Evolutionary conservation across 169 alveolate species (phyloP).

Genomic region (Plasmodium gallinaceum): DNA sequence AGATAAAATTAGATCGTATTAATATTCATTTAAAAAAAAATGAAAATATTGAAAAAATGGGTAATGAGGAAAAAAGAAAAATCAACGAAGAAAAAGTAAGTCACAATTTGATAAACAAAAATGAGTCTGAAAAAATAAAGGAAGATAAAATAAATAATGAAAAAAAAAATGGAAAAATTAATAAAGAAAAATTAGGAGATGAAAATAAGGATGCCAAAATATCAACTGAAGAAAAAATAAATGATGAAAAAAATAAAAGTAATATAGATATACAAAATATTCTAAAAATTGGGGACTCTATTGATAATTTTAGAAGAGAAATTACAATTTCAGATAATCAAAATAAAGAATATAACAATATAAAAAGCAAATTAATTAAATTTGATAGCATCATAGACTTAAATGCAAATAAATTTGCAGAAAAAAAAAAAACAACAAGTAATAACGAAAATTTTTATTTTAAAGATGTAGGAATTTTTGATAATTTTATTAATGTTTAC

Average conservation of each 20-base stretch:
- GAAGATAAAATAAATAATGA: not conserved
- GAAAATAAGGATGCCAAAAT: not conserved
- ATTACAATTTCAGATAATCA: not conserved
- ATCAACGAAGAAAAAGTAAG: no score
- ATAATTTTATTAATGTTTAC: constrained; percentile 47
- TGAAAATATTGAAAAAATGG: no score
- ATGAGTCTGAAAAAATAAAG: no score
- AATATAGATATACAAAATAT: not conserved
- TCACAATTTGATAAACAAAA: no score
- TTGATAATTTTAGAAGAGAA: constrained; percentile 30
- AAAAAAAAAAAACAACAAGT: not conserved
- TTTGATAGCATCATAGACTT: constrained; percentile 35
- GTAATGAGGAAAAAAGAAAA: no score
- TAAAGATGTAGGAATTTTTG: constrained; percentile 39
- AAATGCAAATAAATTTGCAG: constrained; percentile 9
- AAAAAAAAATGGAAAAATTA: not conserved
- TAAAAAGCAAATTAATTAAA: not conserved
- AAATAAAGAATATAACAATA: not conserved
- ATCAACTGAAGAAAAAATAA: not conserved
- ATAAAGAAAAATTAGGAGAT: not conserved
- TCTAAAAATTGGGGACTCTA: constrained; percentile 9
- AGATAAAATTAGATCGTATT: no score
- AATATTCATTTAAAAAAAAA: no score
- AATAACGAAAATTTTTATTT: not conserved
- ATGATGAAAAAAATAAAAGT: not conserved